Evolutionary conservation across 768 basidiomycete genomes (phyloP).

Genomic region (Boletus bicolor): DNA sequence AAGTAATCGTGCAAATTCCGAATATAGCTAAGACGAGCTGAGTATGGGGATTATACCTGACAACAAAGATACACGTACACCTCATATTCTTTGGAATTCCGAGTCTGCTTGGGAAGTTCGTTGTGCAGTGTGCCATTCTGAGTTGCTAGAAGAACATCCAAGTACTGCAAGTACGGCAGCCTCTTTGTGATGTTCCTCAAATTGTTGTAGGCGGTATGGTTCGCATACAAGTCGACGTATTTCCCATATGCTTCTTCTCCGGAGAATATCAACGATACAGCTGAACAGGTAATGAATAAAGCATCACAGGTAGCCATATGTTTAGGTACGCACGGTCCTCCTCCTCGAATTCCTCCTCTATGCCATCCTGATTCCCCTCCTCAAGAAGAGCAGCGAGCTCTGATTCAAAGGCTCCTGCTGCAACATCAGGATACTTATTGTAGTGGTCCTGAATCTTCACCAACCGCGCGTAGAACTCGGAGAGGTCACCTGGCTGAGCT

Average conservation of each 20-base stretch:
- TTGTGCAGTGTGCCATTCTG: constrained; percentile 59
- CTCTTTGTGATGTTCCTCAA: constrained; percentile 81
- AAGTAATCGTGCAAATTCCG: constrained; percentile 79
- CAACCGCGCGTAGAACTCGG: constrained; percentile 95
- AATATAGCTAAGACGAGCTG: constrained; percentile 61
- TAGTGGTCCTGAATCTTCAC: constrained; percentile 96
- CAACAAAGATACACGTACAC: constrained; percentile 44
- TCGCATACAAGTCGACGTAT: constrained; percentile 88
- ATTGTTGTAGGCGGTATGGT: constrained; percentile 88
- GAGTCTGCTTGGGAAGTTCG: constrained; percentile 66
- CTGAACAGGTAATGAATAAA: constrained; percentile 36
- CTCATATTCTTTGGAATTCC: constrained; percentile 75
- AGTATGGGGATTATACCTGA: constrained; percentile 7
- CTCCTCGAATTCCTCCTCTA: constrained; percentile 69
- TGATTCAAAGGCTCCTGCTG: constrained; percentile 74
- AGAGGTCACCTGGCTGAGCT: constrained; percentile 65
- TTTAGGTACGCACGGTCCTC: constrained; percentile 72
- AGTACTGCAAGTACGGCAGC: constrained; percentile 88
- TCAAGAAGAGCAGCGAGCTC: constrained; percentile 82
- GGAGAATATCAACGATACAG: constrained; percentile 83
- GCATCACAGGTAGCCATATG: neutral
- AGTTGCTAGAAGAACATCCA: constrained; percentile 76
- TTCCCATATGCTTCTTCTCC: constrained; percentile 95
- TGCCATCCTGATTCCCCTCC: constrained; percentile 64
- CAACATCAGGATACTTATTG: constrained; percentile 90